A percentile compares a stretch with the other conserved stretches of the same genome.
phyloP scores from a whole-genome alignment of 495 filamentous ascomycete genomes.

The Aspergillus nidulans region DNA sequence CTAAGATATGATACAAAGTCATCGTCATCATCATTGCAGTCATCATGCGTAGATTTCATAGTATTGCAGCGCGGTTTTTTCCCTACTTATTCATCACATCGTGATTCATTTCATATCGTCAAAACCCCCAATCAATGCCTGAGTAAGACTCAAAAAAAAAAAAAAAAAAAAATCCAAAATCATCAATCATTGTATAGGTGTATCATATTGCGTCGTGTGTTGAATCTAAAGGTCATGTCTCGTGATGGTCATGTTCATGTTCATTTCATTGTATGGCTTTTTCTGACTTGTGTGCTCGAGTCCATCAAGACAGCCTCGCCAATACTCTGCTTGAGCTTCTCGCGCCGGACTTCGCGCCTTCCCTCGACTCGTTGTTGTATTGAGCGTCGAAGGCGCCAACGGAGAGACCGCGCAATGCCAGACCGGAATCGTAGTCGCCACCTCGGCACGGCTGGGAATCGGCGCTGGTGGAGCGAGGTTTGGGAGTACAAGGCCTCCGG shows the following conservation, averaged over 20 bases:
- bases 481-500: conserved; percentile 24
- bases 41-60: neutral
- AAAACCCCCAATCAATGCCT: neutral
- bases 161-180: conserved; percentile 11
- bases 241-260: conserved; percentile 4
- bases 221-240: conserved; percentile 1
- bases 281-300: conserved; percentile 25
- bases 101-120: neutral
- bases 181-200: conserved; percentile 18
- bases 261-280: neutral
- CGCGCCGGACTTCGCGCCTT: conserved; percentile 56
- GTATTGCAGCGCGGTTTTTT: neutral
- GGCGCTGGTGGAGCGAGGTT: conserved; percentile 30
- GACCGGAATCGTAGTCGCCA: conserved; percentile 49
- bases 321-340: conserved; percentile 66
- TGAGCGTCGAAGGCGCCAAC: conserved; percentile 50
- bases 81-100: neutral
- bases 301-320: conserved; percentile 35
- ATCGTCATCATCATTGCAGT: conserved; percentile 4
- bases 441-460: conserved; percentile 44
- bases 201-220: conserved; percentile 21
- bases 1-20: conserved; percentile 4
- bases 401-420: conserved; percentile 47
- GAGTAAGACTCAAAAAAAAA: conserved; percentile 4
- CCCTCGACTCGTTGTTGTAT: conserved; percentile 55